Base-by-base conservation (phyloP, 2,329 filamentous ascomycete species). In the Ascocoryne sarcoides region DNA sequence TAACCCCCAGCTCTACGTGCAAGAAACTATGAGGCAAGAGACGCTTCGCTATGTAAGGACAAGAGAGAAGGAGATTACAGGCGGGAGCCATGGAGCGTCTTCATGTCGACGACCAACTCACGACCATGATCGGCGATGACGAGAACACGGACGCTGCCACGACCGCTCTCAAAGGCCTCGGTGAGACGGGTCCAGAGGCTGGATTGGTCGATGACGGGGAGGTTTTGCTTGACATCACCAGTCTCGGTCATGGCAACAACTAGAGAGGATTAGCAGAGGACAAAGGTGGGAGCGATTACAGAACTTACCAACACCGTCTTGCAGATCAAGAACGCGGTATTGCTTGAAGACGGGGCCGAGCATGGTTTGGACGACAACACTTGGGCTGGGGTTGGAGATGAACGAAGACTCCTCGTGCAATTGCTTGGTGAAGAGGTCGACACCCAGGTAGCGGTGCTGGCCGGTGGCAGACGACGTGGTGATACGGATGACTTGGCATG, bases 401-500 rank as follows among this genome's bases (percentile, higher is more conserved):
- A 95, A 95, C 60, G 84, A 90, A 43, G 87, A 95, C 82, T 98
- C 92, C 74, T 98, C 92, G 63, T 96, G 88, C 54, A 98, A 79
- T 75, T 96, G 87, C 79, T 95, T 94, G 76, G 89, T 95, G 86
- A 98, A 98, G 62, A 98, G 84, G 69, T 98, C 92, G 56, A 98
- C 92, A 79, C 92, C 92, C 51, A 98, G 85, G 79, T 96, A 98
- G 65, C 92, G 86, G 82, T 98, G 90, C 79, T 98, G 92, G 66
- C 92, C 92, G 49, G 92, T 98, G 73, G 94, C 90, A 55, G 86
- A 77, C 43, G 90, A 96, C 69, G 89, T 95, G 56, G 88, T 95
- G 82, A 98, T 95, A 66, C 90, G 90, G 76, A 98, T 98, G 67
- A 98, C 90, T 79, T 98, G 92, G 84, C 88, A 96, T 61, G 92